phyloP scores from a whole-genome alignment of 192 early-diverging fungal species.

The Backusella luteola region DNA sequence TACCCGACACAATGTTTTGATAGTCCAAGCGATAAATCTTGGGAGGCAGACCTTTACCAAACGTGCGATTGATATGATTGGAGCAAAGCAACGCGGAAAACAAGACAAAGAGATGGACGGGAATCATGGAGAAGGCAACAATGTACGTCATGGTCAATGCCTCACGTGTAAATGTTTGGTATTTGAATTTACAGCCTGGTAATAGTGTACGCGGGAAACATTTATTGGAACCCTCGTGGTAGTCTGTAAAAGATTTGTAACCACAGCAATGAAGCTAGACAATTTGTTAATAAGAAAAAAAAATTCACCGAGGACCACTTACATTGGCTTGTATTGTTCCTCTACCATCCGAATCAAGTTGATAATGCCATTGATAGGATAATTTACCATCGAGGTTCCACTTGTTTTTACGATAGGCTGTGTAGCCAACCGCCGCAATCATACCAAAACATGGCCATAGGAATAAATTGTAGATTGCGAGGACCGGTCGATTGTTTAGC shows the following conservation, averaged over 20 bases:
- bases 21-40: slow-evolving; percentile 42
- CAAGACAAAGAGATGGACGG: slow-evolving; percentile 41
- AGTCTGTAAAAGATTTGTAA: slow-evolving; percentile 43
- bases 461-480: slow-evolving; percentile 40
- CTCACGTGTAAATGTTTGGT: slow-evolving; percentile 36
- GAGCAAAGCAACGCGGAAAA: slow-evolving; percentile 44
- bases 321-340: slow-evolving; percentile 32
- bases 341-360: slow-evolving; percentile 17
- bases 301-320: not conserved
- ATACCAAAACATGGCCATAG: slow-evolving; percentile 48
- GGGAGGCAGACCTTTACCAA: slow-evolving; percentile 37
- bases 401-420: slow-evolving; percentile 36
- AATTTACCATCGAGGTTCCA: slow-evolving; percentile 33
- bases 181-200: slow-evolving; percentile 41
- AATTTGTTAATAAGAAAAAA: not conserved
- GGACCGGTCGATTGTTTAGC: slow-evolving; percentile 41
- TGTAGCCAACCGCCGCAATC: slow-evolving; percentile 46
- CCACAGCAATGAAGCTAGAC: slow-evolving; percentile 49
- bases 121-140: slow-evolving; percentile 41
- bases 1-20: slow-evolving; percentile 35
- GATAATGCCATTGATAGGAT: slow-evolving; percentile 36
- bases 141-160: slow-evolving; percentile 38
- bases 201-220: slow-evolving; percentile 50
- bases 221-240: slow-evolving; percentile 44
- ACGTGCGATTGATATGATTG: slow-evolving; percentile 47